A percentile compares a stretch with the other conserved stretches of the same genome.
These are phyloP conservation scores for Mycena sp. DNA, from an alignment of 1,284 basidiomycete species.

Conservation along the genomic window DNA sequence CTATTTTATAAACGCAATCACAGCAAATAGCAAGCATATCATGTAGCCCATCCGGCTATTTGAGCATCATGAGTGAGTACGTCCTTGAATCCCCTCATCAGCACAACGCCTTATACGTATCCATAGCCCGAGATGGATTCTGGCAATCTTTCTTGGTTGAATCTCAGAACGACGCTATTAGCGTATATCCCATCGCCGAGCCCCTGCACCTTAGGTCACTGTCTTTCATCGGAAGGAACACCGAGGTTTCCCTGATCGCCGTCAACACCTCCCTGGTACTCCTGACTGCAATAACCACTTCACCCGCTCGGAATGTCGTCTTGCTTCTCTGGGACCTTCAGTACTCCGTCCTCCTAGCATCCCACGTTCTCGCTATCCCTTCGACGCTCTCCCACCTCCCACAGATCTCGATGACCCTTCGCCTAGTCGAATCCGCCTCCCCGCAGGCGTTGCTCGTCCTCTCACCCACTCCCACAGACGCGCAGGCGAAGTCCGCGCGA, in stretches of 20 bases:
- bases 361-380: constrained; percentile 62
- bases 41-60: constrained; percentile 57
- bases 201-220: constrained; percentile 51
- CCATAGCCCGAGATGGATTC: constrained; percentile 43
- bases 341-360: constrained; percentile 71
- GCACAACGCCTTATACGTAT: background rate
- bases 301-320: constrained; percentile 57
- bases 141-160: constrained; percentile 60
- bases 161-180: constrained; percentile 37
- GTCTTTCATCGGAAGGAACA: constrained; percentile 43
- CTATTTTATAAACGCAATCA: background rate
- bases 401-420: constrained; percentile 43
- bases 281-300: constrained; percentile 56
- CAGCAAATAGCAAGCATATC: constrained; percentile 48
- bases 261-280: constrained; percentile 73
- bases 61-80: constrained; percentile 60
- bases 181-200: constrained; percentile 43
- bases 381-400: constrained; percentile 52
- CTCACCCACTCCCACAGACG: constrained; percentile 48
- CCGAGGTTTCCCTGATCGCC: constrained; percentile 55
- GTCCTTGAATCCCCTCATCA: background rate
- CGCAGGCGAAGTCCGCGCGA: constrained; percentile 39
- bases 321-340: constrained; percentile 79
- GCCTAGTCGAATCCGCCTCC: constrained; percentile 43
- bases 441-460: constrained; percentile 67